A percentile compares a stretch with the other conserved stretches of the same genome.
Conservation (phyloP, 441 rosid genomes). For the Jatropha multifida region DNA sequence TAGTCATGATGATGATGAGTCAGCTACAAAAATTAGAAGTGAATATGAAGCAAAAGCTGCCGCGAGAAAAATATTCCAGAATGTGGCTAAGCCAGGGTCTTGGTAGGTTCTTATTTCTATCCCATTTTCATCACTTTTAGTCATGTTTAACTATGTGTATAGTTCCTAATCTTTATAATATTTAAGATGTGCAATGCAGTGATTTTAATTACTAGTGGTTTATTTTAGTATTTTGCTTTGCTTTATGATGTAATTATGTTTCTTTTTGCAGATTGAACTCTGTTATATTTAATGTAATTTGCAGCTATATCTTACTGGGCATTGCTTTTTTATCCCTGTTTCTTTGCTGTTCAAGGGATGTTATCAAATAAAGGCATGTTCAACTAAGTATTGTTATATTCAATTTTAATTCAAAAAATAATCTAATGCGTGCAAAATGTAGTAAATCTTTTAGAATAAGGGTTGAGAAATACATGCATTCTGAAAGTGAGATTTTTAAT, state of each 20-base stretch:
- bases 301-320: neutral
- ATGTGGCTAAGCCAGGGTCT: slow-evolving; percentile 59
- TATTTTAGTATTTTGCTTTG: neutral
- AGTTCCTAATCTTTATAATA: neutral
- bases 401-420: neutral
- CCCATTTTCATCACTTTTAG: neutral
- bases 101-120: slow-evolving; percentile 37
- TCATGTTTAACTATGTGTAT: neutral
- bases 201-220: neutral
- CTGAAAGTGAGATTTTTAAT: neutral
- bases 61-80: slow-evolving; percentile 73
- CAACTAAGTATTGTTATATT: neutral
- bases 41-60: slow-evolving; percentile 82
- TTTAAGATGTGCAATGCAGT: neutral
- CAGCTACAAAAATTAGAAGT: slow-evolving; percentile 57
- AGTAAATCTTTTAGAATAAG: neutral
- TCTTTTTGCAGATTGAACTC: neutral
- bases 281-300: too few relatives aligned
- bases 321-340: neutral
- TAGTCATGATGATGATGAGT: slow-evolving; percentile 55
- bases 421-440: neutral
- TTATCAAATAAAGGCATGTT: neutral
- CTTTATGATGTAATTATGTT: neutral
- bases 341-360: neutral
- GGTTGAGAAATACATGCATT: neutral